A percentile compares a stretch with the other conserved stretches of the same genome.
These are phyloP conservation scores for Lodderomyces theae DNA, from an alignment of 1,139 yeast genomes.

Conservation along the genomic window DNA sequence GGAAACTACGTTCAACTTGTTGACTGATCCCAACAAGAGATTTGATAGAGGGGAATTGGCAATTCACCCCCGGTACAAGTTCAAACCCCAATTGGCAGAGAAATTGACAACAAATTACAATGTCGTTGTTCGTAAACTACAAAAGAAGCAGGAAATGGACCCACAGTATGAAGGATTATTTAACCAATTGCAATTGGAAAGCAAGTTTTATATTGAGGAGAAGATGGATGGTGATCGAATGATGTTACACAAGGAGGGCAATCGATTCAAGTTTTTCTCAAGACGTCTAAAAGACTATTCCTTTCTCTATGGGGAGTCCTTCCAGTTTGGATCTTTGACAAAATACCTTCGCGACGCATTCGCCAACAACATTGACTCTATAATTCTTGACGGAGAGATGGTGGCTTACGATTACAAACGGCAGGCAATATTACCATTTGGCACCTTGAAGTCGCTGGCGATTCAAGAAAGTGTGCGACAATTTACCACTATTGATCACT, in stretches of 20 bases:
- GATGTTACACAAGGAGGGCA: conserved; percentile 57
- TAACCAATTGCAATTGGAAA: conserved; percentile 15
- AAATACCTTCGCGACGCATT: conserved; percentile 49
- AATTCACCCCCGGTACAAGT: conserved; percentile 52
- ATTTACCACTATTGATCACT: conserved; percentile 38
- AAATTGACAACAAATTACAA: conserved; percentile 50
- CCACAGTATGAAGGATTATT: conserved; percentile 18
- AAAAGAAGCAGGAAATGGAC: conserved; percentile 23
- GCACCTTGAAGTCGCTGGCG: conserved; percentile 73
- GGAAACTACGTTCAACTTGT: conserved; percentile 56
- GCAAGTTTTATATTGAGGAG: conserved; percentile 74
- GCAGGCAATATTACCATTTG: conserved; percentile 69
- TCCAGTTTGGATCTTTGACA: conserved; percentile 60
- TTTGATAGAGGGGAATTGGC: conserved; percentile 44
- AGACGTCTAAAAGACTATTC: conserved; percentile 75
- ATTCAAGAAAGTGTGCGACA: conserved; percentile 48
- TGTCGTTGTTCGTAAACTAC: conserved; percentile 44
- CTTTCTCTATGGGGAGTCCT: conserved; percentile 64
- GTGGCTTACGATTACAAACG: conserved; percentile 74
- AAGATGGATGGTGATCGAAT: conserved; percentile 93
- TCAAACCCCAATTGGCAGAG: conserved; percentile 70
- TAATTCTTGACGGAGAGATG: conserved; percentile 91
- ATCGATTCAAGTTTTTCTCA: conserved; percentile 57
- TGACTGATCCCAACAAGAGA: conserved; percentile 48
- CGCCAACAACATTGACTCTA: conserved; percentile 38